Evolutionary conservation across 495 filamentous ascomycete genomes (phyloP), one percentile per base, ranked within the genome.

Genomic region (Penicillium paxilli): DNA sequence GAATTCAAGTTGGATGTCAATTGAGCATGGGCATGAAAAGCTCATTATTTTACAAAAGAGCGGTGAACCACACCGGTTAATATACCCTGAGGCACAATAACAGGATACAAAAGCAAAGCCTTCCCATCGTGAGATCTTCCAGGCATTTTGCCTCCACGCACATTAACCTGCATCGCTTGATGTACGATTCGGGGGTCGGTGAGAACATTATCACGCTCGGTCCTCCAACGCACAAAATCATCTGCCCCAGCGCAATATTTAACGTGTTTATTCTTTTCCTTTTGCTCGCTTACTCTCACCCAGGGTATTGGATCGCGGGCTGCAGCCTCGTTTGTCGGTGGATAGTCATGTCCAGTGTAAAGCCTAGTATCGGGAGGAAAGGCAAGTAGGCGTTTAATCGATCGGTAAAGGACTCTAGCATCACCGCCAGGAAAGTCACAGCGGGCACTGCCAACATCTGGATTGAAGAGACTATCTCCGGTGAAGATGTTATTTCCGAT

Each of bases 391-490:
- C 58, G 72, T 20, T 64, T 58, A 26, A 60, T 70, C 0, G 81
- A 82, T 12, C 52, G 37, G 44, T 50, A 84, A 2, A 83, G 65
- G 1, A 25, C 57, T 10, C 52, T 51, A 0, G 76, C 69, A 45
- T 66, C 62, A 32, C 81, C 80, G 30, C 75, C 75, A 2, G 81
- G 80, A 52, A 84, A 83, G 49, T 84, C 81, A 51, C 77, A 80
- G 5, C 81, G 71, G 0, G 78, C 80, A 19, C 72, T 76, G 19
- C 78, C 81, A 30, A 84, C 59, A 59, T 84, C 81, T 3, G 73
- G 63, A 47, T 82, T 70, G 67, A 84, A 82, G 48, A 84, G 62
- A 3, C 74, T 77, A 58, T 84, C 81, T 20, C 80, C 80, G 32
- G 65, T 72, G 61, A 84, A 83, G 11, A 83, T 68, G 56, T 83